A percentile compares a stretch with the other conserved stretches of the same genome.
Conservation (phyloP, 2,329 filamentous ascomycete species). For the Thelonectria rubi region DNA sequence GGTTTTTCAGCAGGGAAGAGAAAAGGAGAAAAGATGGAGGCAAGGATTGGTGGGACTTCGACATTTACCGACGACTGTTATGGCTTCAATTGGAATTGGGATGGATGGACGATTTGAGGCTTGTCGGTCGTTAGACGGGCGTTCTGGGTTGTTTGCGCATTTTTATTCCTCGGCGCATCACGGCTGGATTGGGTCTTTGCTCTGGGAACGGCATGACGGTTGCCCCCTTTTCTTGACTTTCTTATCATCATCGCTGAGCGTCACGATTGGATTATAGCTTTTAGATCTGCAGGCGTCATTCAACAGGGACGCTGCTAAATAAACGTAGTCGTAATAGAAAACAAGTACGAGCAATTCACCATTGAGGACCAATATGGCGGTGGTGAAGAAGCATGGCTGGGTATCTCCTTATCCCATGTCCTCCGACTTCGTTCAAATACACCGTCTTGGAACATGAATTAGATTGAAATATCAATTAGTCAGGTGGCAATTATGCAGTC, state of each 20-base stretch:
- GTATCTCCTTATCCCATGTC: too few species aligned
- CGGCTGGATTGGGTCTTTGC: constrained; percentile 26
- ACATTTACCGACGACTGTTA: constrained; percentile 17
- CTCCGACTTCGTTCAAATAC: too few species aligned
- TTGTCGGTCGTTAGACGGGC: constrained; percentile 18
- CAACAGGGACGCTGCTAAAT: constrained; percentile 33
- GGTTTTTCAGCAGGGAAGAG: constrained; percentile 8
- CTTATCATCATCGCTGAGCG: constrained; percentile 32
- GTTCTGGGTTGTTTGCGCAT: constrained; percentile 26
- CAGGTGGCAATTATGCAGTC: constrained; percentile 29
- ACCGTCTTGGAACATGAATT: not conserved
- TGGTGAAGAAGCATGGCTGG: too few species aligned
- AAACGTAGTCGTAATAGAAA: constrained; percentile 45
- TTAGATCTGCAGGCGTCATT: constrained; percentile 36
- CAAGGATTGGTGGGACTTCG: constrained; percentile 13
- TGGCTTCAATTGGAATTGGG: constrained; percentile 17
- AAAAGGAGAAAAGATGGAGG: constrained; percentile 2
- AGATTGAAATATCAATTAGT: constrained; percentile 21
- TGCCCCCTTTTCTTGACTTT: constrained; percentile 12
- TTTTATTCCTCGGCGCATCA: constrained; percentile 31
- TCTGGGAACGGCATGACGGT: constrained; percentile 21
- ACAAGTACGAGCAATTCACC: constrained; percentile 28
- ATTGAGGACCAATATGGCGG: too few species aligned
- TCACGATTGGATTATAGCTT: constrained; percentile 38
- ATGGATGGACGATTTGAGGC: constrained; percentile 17